phyloP scores from a whole-genome alignment of 2,329 filamentous ascomycete genomes.

The Neonectria faginata region DNA sequence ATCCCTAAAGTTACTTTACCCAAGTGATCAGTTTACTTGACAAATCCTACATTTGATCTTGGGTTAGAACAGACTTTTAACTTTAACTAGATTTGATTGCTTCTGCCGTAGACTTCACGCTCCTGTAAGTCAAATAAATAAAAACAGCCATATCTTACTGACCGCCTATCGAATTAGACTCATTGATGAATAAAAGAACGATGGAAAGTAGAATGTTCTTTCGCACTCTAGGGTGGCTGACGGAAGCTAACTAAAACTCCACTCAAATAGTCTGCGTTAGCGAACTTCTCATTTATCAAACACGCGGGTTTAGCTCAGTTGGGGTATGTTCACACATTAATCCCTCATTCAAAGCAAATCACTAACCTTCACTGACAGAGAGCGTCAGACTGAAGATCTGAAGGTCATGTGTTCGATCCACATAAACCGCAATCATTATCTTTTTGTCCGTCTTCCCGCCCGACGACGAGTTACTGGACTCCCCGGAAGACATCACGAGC shows the following conservation, averaged over 20 bases:
- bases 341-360: constrained; percentile 19
- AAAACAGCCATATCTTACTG: no score
- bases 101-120: no score
- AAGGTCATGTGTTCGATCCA: constrained; percentile 29
- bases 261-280: constrained; percentile 6
- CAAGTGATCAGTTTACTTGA: background rate
- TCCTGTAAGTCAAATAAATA: no score
- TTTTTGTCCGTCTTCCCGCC: constrained; percentile 10
- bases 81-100: no score
- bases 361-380: constrained; percentile 29
- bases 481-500: background rate
- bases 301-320: constrained; percentile 31
- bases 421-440: constrained; percentile 2
- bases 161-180: no score
- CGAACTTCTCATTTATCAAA: background rate
- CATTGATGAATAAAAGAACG: no score
- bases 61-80: no score
- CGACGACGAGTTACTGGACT: background rate
- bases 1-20: background rate
- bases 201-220: background rate
- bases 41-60: no score
- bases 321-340: constrained; percentile 24
- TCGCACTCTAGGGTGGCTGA: background rate
- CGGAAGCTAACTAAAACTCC: no score
- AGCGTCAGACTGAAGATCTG: constrained; percentile 33